Evolutionary conservation across 441 rosid genomes (phyloP).

Genomic region (Pelargonium myrrhifolium): DNA sequence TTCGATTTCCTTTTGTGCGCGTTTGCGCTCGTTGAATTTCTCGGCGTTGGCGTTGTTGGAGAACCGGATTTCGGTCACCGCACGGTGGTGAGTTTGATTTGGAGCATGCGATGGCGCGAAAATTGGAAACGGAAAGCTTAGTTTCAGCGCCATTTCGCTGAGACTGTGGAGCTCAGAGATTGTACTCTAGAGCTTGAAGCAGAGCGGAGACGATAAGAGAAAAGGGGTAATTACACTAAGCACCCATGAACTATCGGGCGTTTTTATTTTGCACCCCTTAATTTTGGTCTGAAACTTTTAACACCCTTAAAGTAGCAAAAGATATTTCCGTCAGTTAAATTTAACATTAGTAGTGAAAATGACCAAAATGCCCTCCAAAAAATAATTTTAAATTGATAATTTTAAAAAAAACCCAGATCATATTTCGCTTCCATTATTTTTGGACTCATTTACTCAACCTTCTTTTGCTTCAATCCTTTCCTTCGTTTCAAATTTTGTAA

Average conservation of each 20-base stretch:
- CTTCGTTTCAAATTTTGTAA: neutral
- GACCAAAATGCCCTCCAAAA: too few species aligned
- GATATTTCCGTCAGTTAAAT: too few species aligned
- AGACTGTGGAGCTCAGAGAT: neutral
- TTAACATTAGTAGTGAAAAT: neutral
- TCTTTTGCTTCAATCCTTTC: neutral
- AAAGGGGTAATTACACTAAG: too few species aligned
- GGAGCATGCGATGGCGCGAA: constrained; percentile 35
- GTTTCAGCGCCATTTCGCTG: constrained; percentile 55
- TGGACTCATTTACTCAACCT: neutral
- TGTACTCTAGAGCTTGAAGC: neutral
- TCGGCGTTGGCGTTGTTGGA: constrained; percentile 70
- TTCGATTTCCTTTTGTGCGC: constrained; percentile 56
- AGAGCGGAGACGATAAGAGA: neutral
- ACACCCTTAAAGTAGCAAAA: too few species aligned
- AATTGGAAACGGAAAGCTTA: constrained; percentile 49
- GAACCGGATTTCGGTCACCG: constrained; percentile 45
- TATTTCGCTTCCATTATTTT: neutral
- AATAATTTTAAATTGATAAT: too few species aligned
- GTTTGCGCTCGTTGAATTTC: constrained; percentile 53
- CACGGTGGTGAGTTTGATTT: constrained; percentile 21
- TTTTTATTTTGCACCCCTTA: too few species aligned
- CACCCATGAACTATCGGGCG: too few species aligned
- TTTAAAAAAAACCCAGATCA: too few species aligned
- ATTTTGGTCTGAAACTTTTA: too few species aligned